Conservation (phyloP, 192 early-diverging fungal genomes). For the Rhizophlyctis rosea region DNA sequence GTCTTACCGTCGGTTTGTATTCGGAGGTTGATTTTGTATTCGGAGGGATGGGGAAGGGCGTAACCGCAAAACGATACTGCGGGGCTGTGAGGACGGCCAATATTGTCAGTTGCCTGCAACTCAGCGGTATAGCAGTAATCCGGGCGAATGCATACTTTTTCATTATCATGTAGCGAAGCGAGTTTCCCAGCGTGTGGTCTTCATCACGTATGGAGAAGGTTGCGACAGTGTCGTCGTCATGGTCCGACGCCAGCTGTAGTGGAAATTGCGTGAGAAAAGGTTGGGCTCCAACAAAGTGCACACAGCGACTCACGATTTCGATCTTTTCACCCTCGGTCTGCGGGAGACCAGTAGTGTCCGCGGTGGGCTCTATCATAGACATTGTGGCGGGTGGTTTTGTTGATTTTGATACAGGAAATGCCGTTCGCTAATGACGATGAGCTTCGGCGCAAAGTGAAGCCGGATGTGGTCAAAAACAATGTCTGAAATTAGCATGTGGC, state of each 20-base stretch:
- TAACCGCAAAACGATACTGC: slow-evolving; percentile 92
- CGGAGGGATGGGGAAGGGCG: slow-evolving; percentile 95
- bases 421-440: too few relatives aligned
- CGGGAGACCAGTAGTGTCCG: slow-evolving; percentile 35
- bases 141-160: slow-evolving; percentile 95
- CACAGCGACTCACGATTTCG: slow-evolving; percentile 31
- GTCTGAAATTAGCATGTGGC: too few relatives aligned
- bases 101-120: too few relatives aligned
- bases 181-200: slow-evolving; percentile 96
- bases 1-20: slow-evolving; percentile 82
- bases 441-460: too few relatives aligned
- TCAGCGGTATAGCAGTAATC: too few relatives aligned
- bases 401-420: too few relatives aligned
- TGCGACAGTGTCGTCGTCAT: slow-evolving; percentile 66
- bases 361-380: slow-evolving; percentile 47
- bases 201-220: slow-evolving; percentile 91
- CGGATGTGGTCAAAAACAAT: too few relatives aligned
- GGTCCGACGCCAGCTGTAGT: slow-evolving; percentile 36
- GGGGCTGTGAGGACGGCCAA: slow-evolving; percentile 67
- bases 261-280: neutral
- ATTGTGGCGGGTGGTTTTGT: too few relatives aligned
- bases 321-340: slow-evolving; percentile 38
- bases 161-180: slow-evolving; percentile 89
- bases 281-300: neutral
- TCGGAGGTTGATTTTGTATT: slow-evolving; percentile 84